phyloP scores from a whole-genome alignment of 2,329 filamentous ascomycete genomes.

The Trichoderma koningii region DNA sequence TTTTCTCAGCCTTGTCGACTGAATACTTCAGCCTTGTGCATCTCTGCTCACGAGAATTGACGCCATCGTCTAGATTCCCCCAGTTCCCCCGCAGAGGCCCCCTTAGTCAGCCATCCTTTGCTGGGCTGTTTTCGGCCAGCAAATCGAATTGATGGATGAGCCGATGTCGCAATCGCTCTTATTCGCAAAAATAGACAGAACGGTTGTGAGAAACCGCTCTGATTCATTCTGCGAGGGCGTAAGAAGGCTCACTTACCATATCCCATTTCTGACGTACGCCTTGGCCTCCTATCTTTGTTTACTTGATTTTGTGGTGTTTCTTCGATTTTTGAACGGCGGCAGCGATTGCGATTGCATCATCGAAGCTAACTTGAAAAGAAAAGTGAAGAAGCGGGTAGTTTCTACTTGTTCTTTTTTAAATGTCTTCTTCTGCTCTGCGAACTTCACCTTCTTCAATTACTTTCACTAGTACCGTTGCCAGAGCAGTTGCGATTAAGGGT shows the following conservation, averaged over 20 bases:
- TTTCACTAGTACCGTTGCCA: conserved; percentile 3
- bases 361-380: conserved; percentile 6
- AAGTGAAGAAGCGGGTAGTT: conserved; percentile 9
- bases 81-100: not conserved
- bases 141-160: not conserved
- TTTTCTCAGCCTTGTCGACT: not conserved
- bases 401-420: conserved; percentile 6
- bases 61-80: conserved; percentile 24
- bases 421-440: conserved; percentile 26
- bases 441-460: not conserved
- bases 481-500: not conserved
- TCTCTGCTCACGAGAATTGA: conserved; percentile 20
- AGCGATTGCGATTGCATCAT: conserved; percentile 15
- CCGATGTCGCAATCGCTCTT: conserved; percentile 29
- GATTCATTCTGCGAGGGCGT: not conserved
- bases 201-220: not conserved
- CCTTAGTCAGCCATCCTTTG: conserved; percentile 7
- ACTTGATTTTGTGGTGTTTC: not conserved
- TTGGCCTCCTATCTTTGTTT: not conserved
- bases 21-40: not conserved
- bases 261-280: not conserved
- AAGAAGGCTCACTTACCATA: not conserved
- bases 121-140: not conserved
- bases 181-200: not conserved
- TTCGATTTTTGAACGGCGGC: not conserved